Evolutionary conservation across 257 asterid species (phyloP), one percentile per base, ranked within the genome.

Genomic region (Echites panduratus): DNA sequence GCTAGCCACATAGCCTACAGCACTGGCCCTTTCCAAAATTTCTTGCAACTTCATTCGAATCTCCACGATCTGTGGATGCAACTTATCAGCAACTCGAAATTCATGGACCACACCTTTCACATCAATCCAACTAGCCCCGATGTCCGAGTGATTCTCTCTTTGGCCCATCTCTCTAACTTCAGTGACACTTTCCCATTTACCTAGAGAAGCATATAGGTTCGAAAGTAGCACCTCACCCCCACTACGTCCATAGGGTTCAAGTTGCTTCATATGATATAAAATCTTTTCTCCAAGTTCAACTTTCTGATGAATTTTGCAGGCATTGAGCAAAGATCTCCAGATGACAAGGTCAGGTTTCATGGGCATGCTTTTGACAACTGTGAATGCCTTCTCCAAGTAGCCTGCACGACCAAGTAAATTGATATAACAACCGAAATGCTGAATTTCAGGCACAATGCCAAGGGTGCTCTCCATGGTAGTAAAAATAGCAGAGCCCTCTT

Each of bases 331-430:
- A 66, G 96, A 85, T 82, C 98, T 86, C 95, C 95, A 93, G 27
- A 93, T 54, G 61, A 80, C 85, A 56, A 76, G 63, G 78, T 89
- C 97, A 2, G 95, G 96, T 45, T 81, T 64, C 59, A 87, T n/a
- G 0, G 86, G 89, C 97, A 90, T 90, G 69, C 38, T 76, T 78
- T 83, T 85, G 49, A 76, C 85, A 52, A 93, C 76, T 54, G 83
- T 84, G 66, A 90, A 84, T 59, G 98, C 92, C 85, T 86, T 89
- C 2, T 88, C 93, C 79, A 90, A 76, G 83, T 79, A 87, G 69
- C 97, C 96, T 50, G 96, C 91, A 73, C 96, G 97, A 58, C 91
- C 89, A 50, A 93, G 91, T 82, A 93, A 80, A 85, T 93, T 95
- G 47, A 89, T 66, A n/a, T 84, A 86, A 79, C 95, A 90, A 66